phyloP scores from a whole-genome alignment of 495 filamentous ascomycete species.

The Patellaria atrata region DNA sequence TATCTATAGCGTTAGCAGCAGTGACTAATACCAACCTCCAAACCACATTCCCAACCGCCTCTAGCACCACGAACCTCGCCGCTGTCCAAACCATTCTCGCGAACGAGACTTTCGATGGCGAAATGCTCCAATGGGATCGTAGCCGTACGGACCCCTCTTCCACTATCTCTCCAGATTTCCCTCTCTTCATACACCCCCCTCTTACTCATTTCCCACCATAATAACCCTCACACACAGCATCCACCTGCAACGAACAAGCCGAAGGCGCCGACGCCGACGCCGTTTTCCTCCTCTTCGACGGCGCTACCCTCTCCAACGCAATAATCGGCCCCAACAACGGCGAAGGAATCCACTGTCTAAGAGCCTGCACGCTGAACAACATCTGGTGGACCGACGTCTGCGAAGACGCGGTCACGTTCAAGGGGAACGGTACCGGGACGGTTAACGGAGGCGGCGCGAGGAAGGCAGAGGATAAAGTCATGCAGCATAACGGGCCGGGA shows the following conservation, averaged over 20 bases:
- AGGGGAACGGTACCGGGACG: conserved; percentile 25
- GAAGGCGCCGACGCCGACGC: conserved; percentile 27
- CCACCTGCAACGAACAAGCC: conserved; percentile 24
- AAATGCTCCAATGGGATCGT: conserved; percentile 17
- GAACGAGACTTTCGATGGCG: conserved; percentile 14
- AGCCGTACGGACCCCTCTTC: conserved; percentile 14
- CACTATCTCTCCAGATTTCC: too few relatives aligned
- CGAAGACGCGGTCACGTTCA: conserved; percentile 29
- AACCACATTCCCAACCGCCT: conserved; percentile 7
- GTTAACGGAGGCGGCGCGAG: conserved; percentile 46
- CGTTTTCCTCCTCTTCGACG: conserved; percentile 30
- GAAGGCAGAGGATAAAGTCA: conserved; percentile 45
- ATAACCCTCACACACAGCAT: conserved; percentile 4
- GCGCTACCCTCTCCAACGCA: conserved; percentile 31
- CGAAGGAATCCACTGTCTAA: conserved; percentile 34
- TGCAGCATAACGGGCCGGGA: conserved; percentile 49
- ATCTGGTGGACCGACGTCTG: conserved; percentile 32
- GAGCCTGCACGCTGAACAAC: conserved; percentile 32
- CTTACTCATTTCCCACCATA: conserved; percentile 20
- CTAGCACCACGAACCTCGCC: conserved; percentile 10
- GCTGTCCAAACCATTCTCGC: conserved; percentile 16
- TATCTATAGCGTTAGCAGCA: too few relatives aligned
- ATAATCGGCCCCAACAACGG: conserved; percentile 34
- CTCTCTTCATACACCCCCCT: too few relatives aligned
- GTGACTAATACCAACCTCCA: conserved; percentile 14